A percentile compares a stretch with the other conserved stretches of the same genome.
phyloP scores from a whole-genome alignment of 2,329 filamentous ascomycete species.

The Huntiella savannae region DNA sequence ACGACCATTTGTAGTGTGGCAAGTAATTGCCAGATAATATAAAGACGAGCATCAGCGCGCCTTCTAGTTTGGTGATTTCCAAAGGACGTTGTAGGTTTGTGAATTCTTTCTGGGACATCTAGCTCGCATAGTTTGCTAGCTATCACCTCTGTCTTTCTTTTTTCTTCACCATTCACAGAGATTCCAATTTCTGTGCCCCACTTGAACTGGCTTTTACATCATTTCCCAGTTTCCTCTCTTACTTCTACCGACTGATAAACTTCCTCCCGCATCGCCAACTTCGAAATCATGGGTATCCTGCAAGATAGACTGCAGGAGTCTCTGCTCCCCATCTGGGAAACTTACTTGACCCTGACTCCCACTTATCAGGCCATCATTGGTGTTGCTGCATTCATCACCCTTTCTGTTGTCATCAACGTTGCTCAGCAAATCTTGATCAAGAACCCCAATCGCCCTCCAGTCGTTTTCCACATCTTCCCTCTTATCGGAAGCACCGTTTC shows the following conservation, averaged over 20 bases:
- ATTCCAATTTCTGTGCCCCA: conserved; percentile 7
- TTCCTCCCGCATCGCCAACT: background rate
- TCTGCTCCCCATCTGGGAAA: conserved; percentile 26
- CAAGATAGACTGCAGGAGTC: conserved; percentile 26
- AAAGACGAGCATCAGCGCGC: conserved; percentile 1
- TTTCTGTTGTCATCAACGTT: conserved; percentile 59
- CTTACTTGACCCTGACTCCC: conserved; percentile 28
- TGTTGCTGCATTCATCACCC: conserved; percentile 24
- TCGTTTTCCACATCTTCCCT: conserved; percentile 68
- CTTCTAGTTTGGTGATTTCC: background rate
- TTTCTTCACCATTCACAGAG: too few species aligned
- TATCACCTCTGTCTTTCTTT: too few species aligned
- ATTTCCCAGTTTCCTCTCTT: background rate
- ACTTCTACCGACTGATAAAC: background rate
- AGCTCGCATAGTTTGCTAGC: too few species aligned
- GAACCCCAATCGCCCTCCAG: conserved; percentile 61
- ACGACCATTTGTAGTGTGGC: too few species aligned
- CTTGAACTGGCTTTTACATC: conserved; percentile 11
- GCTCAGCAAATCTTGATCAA: conserved; percentile 60
- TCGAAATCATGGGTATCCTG: conserved; percentile 33
- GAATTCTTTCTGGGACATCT: too few species aligned
- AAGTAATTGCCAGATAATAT: conserved; percentile 3
- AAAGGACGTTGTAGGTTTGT: too few species aligned
- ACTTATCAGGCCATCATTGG: conserved; percentile 28
- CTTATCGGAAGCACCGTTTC: conserved; percentile 77